A percentile compares a stretch with the other conserved stretches of the same genome.
These are phyloP conservation scores for Aspergillus aculeatus DNA, from an alignment of 2,329 filamentous ascomycete species.

Conservation along the genomic window DNA sequence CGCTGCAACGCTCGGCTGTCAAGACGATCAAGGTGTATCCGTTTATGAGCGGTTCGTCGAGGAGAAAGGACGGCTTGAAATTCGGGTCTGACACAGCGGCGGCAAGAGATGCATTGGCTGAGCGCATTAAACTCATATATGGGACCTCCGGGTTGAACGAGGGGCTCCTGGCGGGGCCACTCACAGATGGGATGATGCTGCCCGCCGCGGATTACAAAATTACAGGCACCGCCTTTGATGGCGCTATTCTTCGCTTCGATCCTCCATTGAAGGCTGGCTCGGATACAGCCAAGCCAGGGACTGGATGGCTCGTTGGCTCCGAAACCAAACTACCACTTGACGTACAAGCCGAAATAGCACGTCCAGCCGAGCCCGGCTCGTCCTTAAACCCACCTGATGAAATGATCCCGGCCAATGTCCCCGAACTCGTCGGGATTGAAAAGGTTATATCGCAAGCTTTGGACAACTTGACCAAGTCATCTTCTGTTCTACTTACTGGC, in stretches of 20 bases:
- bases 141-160: constrained; percentile 55
- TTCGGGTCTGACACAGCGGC: constrained; percentile 86
- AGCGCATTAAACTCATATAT: constrained; percentile 71
- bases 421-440: constrained; percentile 81
- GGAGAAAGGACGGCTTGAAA: constrained; percentile 65
- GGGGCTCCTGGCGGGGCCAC: constrained; percentile 73
- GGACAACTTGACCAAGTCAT: constrained; percentile 76
- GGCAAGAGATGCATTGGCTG: constrained; percentile 72
- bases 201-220: constrained; percentile 58
- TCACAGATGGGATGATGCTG: constrained; percentile 86
- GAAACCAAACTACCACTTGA: constrained; percentile 73
- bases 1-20: constrained; percentile 65
- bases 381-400: constrained; percentile 52
- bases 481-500: constrained; percentile 85
- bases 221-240: constrained; percentile 68
- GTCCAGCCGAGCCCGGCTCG: constrained; percentile 53
- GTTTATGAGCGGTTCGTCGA: constrained; percentile 61
- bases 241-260: constrained; percentile 79
- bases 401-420: constrained; percentile 53
- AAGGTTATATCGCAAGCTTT: constrained; percentile 68
- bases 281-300: constrained; percentile 33
- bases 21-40: constrained; percentile 76
- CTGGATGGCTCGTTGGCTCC: constrained; percentile 71
- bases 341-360: constrained; percentile 70
- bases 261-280: constrained; percentile 46